Evolutionary conservation across 2,329 filamentous ascomycete species (phyloP).

Genomic region (Calonectria multiphialidica): DNA sequence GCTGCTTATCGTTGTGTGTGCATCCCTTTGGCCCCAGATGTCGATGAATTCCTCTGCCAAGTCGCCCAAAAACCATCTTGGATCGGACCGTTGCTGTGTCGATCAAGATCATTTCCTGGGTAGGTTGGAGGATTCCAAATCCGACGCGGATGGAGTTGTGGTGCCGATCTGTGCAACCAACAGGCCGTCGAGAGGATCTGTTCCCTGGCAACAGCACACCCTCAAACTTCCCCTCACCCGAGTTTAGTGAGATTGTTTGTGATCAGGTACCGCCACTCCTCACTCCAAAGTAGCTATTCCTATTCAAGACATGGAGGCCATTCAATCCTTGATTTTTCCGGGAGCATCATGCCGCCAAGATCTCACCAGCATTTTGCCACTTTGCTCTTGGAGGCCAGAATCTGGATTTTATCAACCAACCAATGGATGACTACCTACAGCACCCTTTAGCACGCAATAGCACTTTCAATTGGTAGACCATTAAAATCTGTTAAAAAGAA

Average conservation of each 20-base stretch:
- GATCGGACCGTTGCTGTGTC: not conserved
- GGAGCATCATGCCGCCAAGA: not conserved
- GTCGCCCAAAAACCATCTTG: not conserved
- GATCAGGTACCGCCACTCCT: not conserved
- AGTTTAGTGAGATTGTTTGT: not conserved
- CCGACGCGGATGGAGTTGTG: not conserved
- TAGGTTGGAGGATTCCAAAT: not conserved
- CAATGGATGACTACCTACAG: too few relatives aligned
- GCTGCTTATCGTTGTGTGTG: not conserved
- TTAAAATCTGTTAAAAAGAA: too few relatives aligned
- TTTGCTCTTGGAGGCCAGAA: not conserved
- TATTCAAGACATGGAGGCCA: not conserved
- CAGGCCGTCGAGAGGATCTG: not conserved
- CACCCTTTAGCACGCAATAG: too few relatives aligned
- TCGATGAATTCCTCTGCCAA: not conserved
- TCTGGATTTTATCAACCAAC: not conserved
- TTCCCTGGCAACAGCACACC: not conserved
- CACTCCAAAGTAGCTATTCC: not conserved
- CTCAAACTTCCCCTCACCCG: not conserved
- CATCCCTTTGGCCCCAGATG: not conserved
- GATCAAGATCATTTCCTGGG: not conserved
- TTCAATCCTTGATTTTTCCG: not conserved
- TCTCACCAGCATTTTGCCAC: not conserved
- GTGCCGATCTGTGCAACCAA: not conserved
- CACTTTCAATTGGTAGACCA: too few relatives aligned